Conservation (phyloP, 1,139 yeast species). For the Pichia sp. region DNA sequence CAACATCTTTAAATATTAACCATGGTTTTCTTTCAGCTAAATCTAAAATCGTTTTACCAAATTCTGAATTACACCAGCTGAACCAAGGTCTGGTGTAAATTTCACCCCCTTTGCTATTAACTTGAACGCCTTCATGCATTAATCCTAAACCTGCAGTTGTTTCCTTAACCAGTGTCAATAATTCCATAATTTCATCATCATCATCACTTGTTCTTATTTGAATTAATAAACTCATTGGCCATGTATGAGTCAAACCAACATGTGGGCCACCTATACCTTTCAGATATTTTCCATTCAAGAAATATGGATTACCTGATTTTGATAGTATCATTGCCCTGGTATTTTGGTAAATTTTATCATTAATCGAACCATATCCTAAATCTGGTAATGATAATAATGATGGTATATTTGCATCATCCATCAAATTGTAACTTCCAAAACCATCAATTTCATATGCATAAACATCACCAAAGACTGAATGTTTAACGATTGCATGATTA, state of each 20-base stretch:
- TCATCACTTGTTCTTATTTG: constrained; percentile 69
- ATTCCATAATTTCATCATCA: constrained; percentile 55
- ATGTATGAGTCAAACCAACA: constrained; percentile 70
- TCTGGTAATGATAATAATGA: constrained; percentile 78
- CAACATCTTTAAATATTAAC: constrained; percentile 49
- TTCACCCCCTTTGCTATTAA: constrained; percentile 37
- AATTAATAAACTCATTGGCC: constrained; percentile 84
- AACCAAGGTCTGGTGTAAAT: constrained; percentile 81
- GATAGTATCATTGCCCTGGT: constrained; percentile 73
- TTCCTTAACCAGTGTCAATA: constrained; percentile 46
- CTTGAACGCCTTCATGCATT: constrained; percentile 79
- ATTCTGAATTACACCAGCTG: constrained; percentile 92
- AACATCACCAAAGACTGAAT: constrained; percentile 66
- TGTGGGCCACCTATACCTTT: constrained; percentile 91
- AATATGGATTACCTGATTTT: constrained; percentile 73
- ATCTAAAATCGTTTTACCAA: constrained; percentile 75
- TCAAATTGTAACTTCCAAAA: constrained; percentile 62
- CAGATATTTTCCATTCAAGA: constrained; percentile 51
- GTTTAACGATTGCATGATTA: constrained; percentile 57
- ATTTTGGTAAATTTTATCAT: constrained; percentile 62
- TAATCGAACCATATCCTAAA: constrained; percentile 51
- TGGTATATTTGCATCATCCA: constrained; percentile 93
- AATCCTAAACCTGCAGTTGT: constrained; percentile 72
- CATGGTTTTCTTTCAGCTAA: constrained; percentile 71
- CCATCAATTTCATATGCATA: constrained; percentile 91